A percentile compares a stretch with the other conserved stretches of the same genome.
Conservation (phyloP, 1,284 basidiomycete species). For the Irpex sp. region DNA sequence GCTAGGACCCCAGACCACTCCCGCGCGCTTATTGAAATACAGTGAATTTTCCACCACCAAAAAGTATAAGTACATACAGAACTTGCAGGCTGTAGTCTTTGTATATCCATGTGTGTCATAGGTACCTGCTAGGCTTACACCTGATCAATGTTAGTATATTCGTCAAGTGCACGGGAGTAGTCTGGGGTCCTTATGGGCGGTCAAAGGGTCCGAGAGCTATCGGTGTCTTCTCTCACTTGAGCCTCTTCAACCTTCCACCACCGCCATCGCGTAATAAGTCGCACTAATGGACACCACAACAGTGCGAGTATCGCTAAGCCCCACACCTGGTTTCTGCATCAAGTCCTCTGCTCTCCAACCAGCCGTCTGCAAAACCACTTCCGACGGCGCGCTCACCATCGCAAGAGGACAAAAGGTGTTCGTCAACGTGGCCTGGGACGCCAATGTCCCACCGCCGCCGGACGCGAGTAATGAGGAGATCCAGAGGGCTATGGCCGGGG, state of each 20-base stretch:
- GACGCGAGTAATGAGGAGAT: constrained; percentile 51
- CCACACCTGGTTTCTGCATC: constrained; percentile 58
- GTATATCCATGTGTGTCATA: too few relatives aligned
- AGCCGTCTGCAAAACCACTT: constrained; percentile 28
- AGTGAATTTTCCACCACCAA: too few relatives aligned
- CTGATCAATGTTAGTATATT: too few relatives aligned
- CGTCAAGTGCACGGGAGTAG: too few relatives aligned
- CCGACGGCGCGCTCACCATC: constrained; percentile 23
- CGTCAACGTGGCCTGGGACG: constrained; percentile 68
- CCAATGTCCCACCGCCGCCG: constrained; percentile 63
- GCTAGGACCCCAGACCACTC: too few relatives aligned
- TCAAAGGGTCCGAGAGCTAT: not conserved
- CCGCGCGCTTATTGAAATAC: too few relatives aligned
- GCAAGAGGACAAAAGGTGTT: constrained; percentile 59
- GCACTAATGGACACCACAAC: constrained; percentile 13
- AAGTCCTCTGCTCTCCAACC: constrained; percentile 45
- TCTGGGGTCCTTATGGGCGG: too few relatives aligned
- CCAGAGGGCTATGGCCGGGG: constrained; percentile 49
- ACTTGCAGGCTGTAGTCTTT: too few relatives aligned
- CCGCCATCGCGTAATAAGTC: not conserved
- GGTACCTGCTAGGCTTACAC: too few relatives aligned
- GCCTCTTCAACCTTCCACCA: not conserved
- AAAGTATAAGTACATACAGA: too few relatives aligned
- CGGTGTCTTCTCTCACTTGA: not conserved
- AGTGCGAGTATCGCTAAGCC: constrained; percentile 40